Evolutionary conservation across 176 grass and related monocot genomes (phyloP).

Genomic region (Triticum urartu): DNA sequence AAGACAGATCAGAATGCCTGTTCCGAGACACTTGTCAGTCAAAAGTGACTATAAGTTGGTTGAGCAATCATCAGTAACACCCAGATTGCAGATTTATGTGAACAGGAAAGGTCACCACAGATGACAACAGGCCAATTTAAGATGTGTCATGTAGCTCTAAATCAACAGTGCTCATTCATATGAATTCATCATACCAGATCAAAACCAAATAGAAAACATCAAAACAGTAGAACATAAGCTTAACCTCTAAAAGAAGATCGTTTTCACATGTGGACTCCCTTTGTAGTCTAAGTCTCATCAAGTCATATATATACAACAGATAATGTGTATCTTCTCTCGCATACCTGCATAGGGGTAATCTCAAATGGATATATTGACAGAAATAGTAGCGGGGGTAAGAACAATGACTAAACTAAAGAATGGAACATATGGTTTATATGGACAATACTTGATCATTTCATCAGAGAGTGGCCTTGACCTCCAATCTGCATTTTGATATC

Average conservation of each 20-base stretch:
- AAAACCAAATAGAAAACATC: constrained; percentile 15
- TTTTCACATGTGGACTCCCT: constrained; percentile 54
- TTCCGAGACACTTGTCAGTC: background rate
- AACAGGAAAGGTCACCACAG: background rate
- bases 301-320: constrained; percentile 87
- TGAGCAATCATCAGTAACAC: constrained; percentile 17
- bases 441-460: constrained; percentile 92
- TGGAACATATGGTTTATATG: constrained; percentile 27
- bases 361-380: constrained; percentile 10
- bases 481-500: constrained; percentile 98
- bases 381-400: background rate
- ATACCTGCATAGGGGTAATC: constrained; percentile 60
- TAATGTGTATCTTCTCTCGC: constrained; percentile 99
- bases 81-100: background rate
- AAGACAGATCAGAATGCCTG: constrained; percentile 1
- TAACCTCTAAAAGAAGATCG: constrained; percentile 86
- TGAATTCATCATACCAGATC: constrained; percentile 22
- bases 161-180: constrained; percentile 21
- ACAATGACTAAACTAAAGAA: constrained; percentile 31
- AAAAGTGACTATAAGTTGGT: constrained; percentile 5
- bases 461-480: constrained; percentile 77
- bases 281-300: constrained; percentile 76
- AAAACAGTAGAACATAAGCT: constrained; percentile 13
- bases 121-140: background rate
- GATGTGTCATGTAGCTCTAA: background rate